These are phyloP conservation scores for Thermochaetoides thermophila DNA, from an alignment of 495 filamentous ascomycete genomes.

Conservation along the genomic window DNA sequence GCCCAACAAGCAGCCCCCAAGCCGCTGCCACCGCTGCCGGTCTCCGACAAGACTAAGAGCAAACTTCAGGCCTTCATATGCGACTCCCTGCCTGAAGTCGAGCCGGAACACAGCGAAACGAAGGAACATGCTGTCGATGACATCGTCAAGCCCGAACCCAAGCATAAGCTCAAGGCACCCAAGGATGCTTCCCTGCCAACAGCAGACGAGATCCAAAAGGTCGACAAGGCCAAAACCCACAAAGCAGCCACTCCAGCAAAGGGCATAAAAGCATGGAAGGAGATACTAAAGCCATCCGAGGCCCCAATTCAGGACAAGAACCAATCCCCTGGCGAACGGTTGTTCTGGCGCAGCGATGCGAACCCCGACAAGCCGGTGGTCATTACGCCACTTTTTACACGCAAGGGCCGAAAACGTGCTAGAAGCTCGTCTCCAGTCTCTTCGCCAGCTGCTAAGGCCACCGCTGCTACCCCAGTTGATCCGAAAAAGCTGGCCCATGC, in stretches of 20 bases:
- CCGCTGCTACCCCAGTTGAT: slow-evolving; percentile 20
- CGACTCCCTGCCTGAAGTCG: slow-evolving; percentile 7
- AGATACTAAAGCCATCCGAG: slow-evolving; percentile 64
- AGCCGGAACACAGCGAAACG: no score
- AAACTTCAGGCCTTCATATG: slow-evolving; percentile 38
- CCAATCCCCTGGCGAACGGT: slow-evolving; percentile 28
- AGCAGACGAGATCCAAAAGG: no score
- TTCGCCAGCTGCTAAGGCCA: slow-evolving; percentile 36
- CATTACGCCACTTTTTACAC: slow-evolving; percentile 30
- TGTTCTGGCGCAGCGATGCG: slow-evolving; percentile 25
- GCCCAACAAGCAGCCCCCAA: slow-evolving; percentile 12
- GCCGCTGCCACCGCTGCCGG: slow-evolving; percentile 21
- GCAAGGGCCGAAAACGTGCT: slow-evolving; percentile 52
- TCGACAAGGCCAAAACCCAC: slow-evolving; percentile 38
- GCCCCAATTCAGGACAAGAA: slow-evolving; percentile 17
- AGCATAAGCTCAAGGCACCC: not conserved
- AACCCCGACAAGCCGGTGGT: slow-evolving; percentile 23
- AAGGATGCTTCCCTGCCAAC: not conserved
- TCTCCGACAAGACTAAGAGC: slow-evolving; percentile 34
- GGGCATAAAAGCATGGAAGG: no score
- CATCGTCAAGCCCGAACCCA: no score
- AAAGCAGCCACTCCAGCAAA: slow-evolving; percentile 54
- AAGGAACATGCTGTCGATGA: no score
- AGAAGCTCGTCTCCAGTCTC: slow-evolving; percentile 70
- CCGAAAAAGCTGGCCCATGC: slow-evolving; percentile 39